phyloP scores from a whole-genome alignment of 1,284 basidiomycete species.

The Austroboletus novae-zelandiae region DNA sequence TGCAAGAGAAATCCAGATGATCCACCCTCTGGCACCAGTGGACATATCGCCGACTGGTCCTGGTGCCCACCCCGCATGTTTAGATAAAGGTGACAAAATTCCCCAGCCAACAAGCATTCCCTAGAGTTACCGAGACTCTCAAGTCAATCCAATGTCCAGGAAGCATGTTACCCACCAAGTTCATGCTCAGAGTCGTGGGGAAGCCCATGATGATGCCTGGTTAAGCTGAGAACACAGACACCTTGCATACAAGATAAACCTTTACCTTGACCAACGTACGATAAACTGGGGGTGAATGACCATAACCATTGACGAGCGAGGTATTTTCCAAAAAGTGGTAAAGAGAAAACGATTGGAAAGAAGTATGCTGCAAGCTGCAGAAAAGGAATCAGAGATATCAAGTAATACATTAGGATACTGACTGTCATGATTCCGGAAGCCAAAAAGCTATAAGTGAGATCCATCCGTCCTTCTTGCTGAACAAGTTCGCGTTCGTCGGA shows the following conservation, averaged over 20 bases:
- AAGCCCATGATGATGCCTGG: conserved; percentile 97
- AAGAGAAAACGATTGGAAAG: conserved; percentile 86
- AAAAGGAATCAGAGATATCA: conserved; percentile 4
- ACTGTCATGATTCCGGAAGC: conserved; percentile 74
- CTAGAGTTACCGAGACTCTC: conserved; percentile 34
- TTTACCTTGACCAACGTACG: conserved; percentile 86
- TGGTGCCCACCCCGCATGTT: conserved; percentile 84
- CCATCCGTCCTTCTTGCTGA: conserved; percentile 67
- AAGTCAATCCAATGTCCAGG: not conserved
- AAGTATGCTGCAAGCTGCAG: conserved; percentile 75
- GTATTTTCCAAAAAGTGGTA: conserved; percentile 88
- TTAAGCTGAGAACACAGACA: conserved; percentile 3
- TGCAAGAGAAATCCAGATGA: conserved; percentile 91
- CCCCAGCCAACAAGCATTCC: conserved; percentile 98
- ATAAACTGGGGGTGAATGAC: conserved; percentile 91
- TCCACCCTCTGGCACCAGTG: conserved; percentile 87
- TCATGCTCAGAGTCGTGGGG: conserved; percentile 93
- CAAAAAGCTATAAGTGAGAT: conserved; percentile 73
- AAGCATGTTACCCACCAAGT: conserved; percentile 50
- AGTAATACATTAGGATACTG: conserved; percentile 23
- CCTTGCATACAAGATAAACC: not conserved
- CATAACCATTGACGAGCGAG: conserved; percentile 89
- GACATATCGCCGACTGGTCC: conserved; percentile 85
- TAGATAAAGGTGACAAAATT: conserved; percentile 84
- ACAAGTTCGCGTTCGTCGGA: conserved; percentile 43